Conservation (phyloP, 2,329 filamentous ascomycete species). For the Claviceps monticola region DNA sequence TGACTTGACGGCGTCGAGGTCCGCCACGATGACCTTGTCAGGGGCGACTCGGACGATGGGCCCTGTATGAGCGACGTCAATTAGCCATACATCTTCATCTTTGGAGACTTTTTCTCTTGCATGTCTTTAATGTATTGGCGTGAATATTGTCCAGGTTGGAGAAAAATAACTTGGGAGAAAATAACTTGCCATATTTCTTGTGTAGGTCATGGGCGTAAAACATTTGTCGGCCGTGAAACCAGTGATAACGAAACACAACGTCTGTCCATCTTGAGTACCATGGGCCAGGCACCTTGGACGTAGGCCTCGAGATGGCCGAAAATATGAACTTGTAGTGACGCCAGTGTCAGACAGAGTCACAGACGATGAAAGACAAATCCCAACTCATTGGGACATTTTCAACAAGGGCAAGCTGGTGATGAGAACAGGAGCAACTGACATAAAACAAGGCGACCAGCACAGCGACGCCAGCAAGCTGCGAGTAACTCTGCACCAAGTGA, state of each 20-base stretch:
- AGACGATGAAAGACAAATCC: neutral
- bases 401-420: neutral
- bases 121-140: too few species aligned
- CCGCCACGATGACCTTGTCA: constrained; percentile 11
- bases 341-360: neutral
- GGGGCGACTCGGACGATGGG: constrained; percentile 15
- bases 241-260: constrained; percentile 8
- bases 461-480: neutral
- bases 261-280: constrained; percentile 14
- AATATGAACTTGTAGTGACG: neutral
- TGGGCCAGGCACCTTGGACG: constrained; percentile 12
- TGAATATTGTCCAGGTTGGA: too few species aligned
- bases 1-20: constrained; percentile 12
- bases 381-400: neutral
- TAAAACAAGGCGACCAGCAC: neutral
- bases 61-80: constrained; percentile 4
- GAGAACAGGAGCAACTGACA: neutral
- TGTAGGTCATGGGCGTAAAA: constrained; percentile 13
- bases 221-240: constrained; percentile 6
- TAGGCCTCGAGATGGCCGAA: constrained; percentile 2
- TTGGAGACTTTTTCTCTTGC: neutral
- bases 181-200: constrained; percentile 11
- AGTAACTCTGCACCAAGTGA: neutral
- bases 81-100: neutral
- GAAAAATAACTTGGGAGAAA: neutral